Evolutionary conservation across 176 grass and related monocot species (phyloP), one percentile per base, ranked within the genome.

Genomic region (Eragrostis curvula): DNA sequence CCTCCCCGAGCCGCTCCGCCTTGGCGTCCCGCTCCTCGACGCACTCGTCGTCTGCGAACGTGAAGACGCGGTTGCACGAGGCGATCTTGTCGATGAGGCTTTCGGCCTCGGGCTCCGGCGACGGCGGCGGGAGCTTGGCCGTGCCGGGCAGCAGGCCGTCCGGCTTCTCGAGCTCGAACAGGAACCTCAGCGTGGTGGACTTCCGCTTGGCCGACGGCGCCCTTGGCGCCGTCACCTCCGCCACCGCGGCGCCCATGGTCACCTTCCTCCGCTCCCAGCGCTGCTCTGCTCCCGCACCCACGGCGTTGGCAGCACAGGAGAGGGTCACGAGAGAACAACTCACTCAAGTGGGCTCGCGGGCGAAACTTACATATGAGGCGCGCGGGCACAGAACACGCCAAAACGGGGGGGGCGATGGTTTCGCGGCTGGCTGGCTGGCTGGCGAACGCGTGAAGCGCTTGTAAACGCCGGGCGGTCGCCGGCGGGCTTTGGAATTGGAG

Each of bases 181-280:
- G 95, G 77, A 80, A 73, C 50, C 67, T 41, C 51, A 97, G 92
- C 63, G 95, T 94, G 69, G 91, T 97, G 16, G 94, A 92, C 58
- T 81, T 83, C 55, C 83, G 12, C 65, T 84, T 83, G 9, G 24
- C 62, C 16, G 82, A 18, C 84, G 71, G 40, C 66, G 74, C 59
- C 71, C 41, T 81, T 24, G 49, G 23, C 25, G 32, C 32, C 32
- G 52, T 42, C 32, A 29, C 74, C 28, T 47, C 70, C 48, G 71
- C 83, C 56, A 61, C 79, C 13, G 79, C 94, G 12, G 83, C 94
- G 47, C 94, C 94, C 94, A 97, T 97, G 3, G 41, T 12, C 45
- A 66, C 29, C 13, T n/a, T 29, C 17, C 28, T 15, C 39, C 71
- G 12, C 42, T 74, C 71, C 49, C 73, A 9, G 36, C 2, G 43